Evolutionary conservation across 305 asterid genomes (phyloP).

Genomic region (Stenogyne calaminthoides): DNA sequence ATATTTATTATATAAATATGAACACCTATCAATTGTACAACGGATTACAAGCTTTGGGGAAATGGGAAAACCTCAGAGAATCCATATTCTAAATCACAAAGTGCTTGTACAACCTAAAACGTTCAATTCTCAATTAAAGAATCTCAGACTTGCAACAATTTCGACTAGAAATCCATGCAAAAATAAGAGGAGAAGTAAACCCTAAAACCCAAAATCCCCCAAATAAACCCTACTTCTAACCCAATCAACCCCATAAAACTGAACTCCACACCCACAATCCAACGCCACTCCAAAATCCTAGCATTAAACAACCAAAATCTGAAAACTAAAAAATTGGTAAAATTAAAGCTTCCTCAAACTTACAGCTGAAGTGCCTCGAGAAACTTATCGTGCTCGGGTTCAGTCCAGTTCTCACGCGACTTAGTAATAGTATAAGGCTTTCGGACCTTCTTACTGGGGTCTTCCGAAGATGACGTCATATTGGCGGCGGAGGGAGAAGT

Average conservation of each 20-base stretch:
- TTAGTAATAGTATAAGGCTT: conserved; percentile 86
- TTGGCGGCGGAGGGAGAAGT: conserved; percentile 45
- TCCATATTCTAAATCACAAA: not conserved
- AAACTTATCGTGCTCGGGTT: conserved; percentile 94
- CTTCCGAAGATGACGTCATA: conserved; percentile 49
- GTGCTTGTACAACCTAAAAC: not conserved
- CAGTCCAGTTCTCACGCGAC: conserved; percentile 93
- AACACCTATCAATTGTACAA: not conserved
- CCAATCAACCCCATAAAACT: not conserved
- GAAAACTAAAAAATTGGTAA: conserved; percentile 7
- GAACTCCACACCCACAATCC: not conserved
- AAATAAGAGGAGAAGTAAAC: not conserved
- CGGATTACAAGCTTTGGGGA: not conserved
- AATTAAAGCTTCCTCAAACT: conserved; percentile 37
- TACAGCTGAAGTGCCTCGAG: conserved; percentile 91
- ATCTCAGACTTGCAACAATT: not conserved
- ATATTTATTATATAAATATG: too few species aligned
- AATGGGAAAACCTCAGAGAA: not conserved
- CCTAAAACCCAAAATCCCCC: not conserved
- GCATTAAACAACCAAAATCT: conserved; percentile 28
- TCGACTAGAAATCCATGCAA: not conserved
- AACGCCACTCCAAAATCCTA: not conserved
- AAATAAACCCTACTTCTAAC: conserved; percentile 16
- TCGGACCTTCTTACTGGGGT: conserved; percentile 67
- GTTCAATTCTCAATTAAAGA: not conserved